These are phyloP conservation scores for Aegilops speltoides DNA, from an alignment of 176 grass and related monocot genomes.

Conservation along the genomic window DNA sequence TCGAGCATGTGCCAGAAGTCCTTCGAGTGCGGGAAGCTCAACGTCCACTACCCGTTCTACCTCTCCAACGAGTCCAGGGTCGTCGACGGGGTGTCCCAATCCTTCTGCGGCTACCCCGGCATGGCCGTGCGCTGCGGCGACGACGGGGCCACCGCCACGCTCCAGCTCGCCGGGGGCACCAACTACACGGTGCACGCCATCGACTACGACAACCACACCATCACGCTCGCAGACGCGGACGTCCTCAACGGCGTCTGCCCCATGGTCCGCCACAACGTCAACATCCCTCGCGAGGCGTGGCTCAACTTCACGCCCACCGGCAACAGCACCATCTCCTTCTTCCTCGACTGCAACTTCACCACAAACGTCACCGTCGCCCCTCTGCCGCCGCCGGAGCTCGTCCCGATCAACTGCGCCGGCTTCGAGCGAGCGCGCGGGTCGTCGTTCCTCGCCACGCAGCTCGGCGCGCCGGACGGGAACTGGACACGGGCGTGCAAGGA, in stretches of 20 bases:
- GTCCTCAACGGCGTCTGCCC: slow-evolving; percentile 27
- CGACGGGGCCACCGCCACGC: slow-evolving; percentile 26
- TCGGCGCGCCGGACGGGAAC: fast-evolving
- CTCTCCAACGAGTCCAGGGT: neutral
- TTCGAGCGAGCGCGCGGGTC: neutral
- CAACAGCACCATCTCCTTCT: slow-evolving; percentile 41
- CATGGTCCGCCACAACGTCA: slow-evolving; percentile 14
- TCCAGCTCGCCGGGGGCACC: neutral
- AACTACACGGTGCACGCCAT: slow-evolving; percentile 36
- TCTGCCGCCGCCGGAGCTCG: fast-evolving
- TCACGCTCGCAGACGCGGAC: slow-evolving; percentile 29
- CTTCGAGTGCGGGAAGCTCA: neutral
- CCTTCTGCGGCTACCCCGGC: slow-evolving; percentile 51
- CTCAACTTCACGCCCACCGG: slow-evolving; percentile 20
- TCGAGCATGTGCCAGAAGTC: neutral
- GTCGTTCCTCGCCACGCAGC: neutral
- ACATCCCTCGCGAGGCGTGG: slow-evolving; percentile 1
- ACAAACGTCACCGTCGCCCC: too few relatives aligned
- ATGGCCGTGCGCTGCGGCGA: slow-evolving; percentile 35
- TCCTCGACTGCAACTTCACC: neutral
- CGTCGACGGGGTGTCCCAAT: neutral
- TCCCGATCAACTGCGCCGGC: neutral
- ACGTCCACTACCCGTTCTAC: slow-evolving; percentile 41
- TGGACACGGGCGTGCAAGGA: neutral
- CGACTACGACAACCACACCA: slow-evolving; percentile 22